Conservation (phyloP, 768 basidiomycete genomes). For the Rhizopogon sp. region DNA sequence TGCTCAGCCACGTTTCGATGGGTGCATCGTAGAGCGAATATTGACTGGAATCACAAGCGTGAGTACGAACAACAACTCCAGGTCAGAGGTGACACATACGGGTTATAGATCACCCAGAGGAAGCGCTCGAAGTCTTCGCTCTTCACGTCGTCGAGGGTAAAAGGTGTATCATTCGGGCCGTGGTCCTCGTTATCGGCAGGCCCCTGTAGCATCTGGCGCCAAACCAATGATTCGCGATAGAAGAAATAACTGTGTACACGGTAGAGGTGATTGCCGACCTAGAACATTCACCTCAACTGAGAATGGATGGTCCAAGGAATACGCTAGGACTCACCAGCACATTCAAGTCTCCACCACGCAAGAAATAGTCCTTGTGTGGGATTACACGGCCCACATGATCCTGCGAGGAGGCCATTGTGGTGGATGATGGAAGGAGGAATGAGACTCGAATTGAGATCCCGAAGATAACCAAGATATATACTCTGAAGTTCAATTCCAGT, state of each 20-base stretch:
- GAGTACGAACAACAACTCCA: neutral
- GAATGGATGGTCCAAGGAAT: neutral
- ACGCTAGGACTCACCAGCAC: conserved; percentile 38
- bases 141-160: conserved; percentile 24
- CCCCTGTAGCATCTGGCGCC: conserved; percentile 17
- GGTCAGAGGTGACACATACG: conserved; percentile 27
- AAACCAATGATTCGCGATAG: conserved; percentile 29
- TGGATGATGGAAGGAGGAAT: neutral
- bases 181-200: neutral
- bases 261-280: conserved; percentile 32
- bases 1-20: conserved; percentile 46
- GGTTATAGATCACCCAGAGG: conserved; percentile 54
- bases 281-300: neutral
- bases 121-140: conserved; percentile 39
- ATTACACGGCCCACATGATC: conserved; percentile 14
- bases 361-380: conserved; percentile 38
- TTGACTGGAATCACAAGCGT: conserved; percentile 28
- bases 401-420: neutral
- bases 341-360: conserved; percentile 49
- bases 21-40: conserved; percentile 52
- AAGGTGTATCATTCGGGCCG: conserved; percentile 1
- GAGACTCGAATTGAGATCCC: neutral
- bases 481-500: neutral
- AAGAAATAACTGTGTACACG: conserved; percentile 33
- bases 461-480: neutral